phyloP scores from a whole-genome alignment of 306 rosid species.

The Trifolium repens region DNA sequence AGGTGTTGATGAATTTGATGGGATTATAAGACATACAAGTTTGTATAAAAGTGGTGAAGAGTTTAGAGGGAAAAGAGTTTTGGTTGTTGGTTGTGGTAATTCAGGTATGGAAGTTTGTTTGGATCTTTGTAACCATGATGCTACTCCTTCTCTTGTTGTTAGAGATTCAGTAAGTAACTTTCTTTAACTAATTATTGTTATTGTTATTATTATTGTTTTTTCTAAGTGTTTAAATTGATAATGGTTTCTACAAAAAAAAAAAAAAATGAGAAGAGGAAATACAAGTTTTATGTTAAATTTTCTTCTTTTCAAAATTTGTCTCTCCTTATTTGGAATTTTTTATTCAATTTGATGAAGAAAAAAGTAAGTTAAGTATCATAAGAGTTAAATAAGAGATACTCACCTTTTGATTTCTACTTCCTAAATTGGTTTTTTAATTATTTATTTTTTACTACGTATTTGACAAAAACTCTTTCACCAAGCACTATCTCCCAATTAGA shows the following conservation, averaged over 20 bases:
- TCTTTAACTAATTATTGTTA: neutral
- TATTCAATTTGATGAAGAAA: constrained; percentile 14
- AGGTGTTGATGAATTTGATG: constrained; percentile 60
- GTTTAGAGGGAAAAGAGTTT: constrained; percentile 62
- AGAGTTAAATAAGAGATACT: constrained; percentile 19
- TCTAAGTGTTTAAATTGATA: neutral
- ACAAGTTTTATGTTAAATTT: neutral
- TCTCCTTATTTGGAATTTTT: constrained; percentile 43
- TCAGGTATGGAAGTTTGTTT: constrained; percentile 94
- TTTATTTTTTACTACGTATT: constrained; percentile 13
- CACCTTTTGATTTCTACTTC: constrained; percentile 21
- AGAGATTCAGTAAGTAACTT: constrained; percentile 69
- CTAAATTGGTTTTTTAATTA: neutral
- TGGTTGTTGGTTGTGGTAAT: constrained; percentile 96
- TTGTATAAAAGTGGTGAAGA: constrained; percentile 73
- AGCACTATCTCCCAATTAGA: neutral
- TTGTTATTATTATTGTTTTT: neutral
- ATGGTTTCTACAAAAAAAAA: neutral
- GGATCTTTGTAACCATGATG: constrained; percentile 80
- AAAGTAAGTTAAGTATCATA: neutral
- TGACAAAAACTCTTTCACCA: constrained; percentile 15
- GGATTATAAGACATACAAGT: constrained; percentile 67
- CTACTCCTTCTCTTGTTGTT: constrained; percentile 76
- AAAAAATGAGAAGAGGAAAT: neutral
- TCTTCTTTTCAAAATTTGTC: neutral